Conservation (phyloP, 129 eudicot species). For the Ambrosia artemisiifolia region DNA sequence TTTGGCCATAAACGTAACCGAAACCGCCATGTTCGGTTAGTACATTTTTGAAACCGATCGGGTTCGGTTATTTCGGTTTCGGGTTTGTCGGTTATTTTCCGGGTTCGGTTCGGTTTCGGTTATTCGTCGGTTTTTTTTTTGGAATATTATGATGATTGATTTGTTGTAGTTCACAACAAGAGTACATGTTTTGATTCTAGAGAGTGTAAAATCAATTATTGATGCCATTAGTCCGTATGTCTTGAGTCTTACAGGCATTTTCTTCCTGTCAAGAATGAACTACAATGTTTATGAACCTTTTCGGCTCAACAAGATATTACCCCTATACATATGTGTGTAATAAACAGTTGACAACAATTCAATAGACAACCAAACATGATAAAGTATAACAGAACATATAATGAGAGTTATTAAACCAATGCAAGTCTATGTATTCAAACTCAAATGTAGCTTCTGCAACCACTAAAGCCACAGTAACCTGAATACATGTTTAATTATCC, state of each 20-base stretch:
- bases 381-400: background rate
- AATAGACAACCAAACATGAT: slow-evolving; percentile 3
- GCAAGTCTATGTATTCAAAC: slow-evolving; percentile 97
- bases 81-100: no score
- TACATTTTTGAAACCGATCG: no score
- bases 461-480: slow-evolving; percentile 92
- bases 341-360: slow-evolving; percentile 2
- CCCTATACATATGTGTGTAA: slow-evolving; percentile 45
- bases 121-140: no score
- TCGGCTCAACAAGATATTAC: slow-evolving; percentile 77
- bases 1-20: no score
- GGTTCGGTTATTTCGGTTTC: no score
- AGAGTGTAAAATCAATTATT: slow-evolving; percentile 91
- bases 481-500: slow-evolving; percentile 18
- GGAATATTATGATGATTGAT: no score
- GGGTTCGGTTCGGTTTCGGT: no score
- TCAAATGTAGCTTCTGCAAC: slow-evolving; percentile 95
- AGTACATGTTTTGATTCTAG: slow-evolving; percentile 85
- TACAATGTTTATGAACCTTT: slow-evolving; percentile 53
- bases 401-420: slow-evolving; percentile 58
- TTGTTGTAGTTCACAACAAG: background rate
- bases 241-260: slow-evolving; percentile 34
- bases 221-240: slow-evolving; percentile 70
- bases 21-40: no score
- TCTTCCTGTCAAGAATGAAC: slow-evolving; percentile 68